Conservation (phyloP, 371 early-diverging fungal species). For the Hamiltosporidium magnivora region DNA sequence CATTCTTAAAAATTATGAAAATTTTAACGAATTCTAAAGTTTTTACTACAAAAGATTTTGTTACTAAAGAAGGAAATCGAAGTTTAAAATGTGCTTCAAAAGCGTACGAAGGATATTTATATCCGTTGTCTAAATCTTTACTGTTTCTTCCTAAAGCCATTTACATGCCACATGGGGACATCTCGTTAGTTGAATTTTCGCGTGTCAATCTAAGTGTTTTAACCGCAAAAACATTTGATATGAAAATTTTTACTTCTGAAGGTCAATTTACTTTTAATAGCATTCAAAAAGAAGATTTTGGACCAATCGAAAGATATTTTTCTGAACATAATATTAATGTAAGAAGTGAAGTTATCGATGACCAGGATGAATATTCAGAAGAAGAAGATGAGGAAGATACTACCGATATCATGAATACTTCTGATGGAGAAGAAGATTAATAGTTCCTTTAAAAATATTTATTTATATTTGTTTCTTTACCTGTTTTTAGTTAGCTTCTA, state of each 20-base stretch:
- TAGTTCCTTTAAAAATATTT: too few relatives aligned
- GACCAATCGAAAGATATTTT: conserved; percentile 47
- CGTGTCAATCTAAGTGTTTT: conserved; percentile 50
- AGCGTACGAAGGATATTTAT: conserved; percentile 52
- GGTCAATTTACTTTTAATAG: conserved; percentile 45
- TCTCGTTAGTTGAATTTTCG: conserved; percentile 50
- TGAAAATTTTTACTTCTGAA: conserved; percentile 40
- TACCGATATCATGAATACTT: conserved; percentile 7
- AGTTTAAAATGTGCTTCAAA: conserved; percentile 47
- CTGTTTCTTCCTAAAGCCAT: conserved; percentile 53
- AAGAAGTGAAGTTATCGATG: conserved; percentile 49
- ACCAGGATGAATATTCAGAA: conserved; percentile 19
- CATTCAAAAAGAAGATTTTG: conserved; percentile 51
- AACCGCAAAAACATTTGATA: conserved; percentile 56
- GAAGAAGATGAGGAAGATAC: conserved; percentile 30
- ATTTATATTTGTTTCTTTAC: too few relatives aligned
- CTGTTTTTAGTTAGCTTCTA: too few relatives aligned
- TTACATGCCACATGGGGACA: conserved; percentile 27
- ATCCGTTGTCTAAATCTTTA: conserved; percentile 38
- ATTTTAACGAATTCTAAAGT: conserved; percentile 11
- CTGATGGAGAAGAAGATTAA: background rate
- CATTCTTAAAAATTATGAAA: conserved; percentile 39
- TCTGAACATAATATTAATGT: conserved; percentile 34
- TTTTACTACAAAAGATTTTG: conserved; percentile 14
- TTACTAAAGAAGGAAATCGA: conserved; percentile 2